A percentile compares a stretch with the other conserved stretches of the same genome.
phyloP scores from a whole-genome alignment of 2,329 filamentous ascomycete species.

The Colletotrichum caudatum region DNA sequence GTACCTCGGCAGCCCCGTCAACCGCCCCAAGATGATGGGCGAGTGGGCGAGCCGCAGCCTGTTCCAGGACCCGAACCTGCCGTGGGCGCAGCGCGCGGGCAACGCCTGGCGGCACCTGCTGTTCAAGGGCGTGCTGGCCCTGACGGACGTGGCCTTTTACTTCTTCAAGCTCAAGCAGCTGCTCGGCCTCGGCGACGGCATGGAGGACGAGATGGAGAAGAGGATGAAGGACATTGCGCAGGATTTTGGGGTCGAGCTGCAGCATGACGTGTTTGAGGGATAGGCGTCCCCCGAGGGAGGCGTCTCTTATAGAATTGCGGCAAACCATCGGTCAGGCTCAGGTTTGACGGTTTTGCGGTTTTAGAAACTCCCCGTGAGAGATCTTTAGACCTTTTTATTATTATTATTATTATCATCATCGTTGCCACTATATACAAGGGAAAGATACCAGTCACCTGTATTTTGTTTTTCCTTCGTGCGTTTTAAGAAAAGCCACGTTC shows the following conservation, averaged over 20 bases:
- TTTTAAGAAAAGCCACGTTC: not conserved
- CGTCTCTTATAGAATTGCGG: not conserved
- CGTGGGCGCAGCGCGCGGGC: conserved; percentile 69
- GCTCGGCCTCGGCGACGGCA: conserved; percentile 81
- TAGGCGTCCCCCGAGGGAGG: conserved; percentile 51
- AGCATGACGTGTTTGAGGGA: conserved; percentile 90
- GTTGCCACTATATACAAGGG: not conserved
- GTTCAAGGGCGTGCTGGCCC: conserved; percentile 82
- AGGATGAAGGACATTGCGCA: conserved; percentile 89
- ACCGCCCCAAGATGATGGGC: conserved; percentile 93
- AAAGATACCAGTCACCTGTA: conserved; percentile 20
- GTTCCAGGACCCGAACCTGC: conserved; percentile 78
- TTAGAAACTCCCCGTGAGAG: not conserved
- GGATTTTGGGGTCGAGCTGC: conserved; percentile 91
- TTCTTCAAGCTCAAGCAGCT: conserved; percentile 82
- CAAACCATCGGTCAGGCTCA: not conserved
- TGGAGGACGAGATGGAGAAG: conserved; percentile 94
- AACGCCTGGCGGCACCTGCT: conserved; percentile 83
- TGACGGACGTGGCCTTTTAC: conserved; percentile 86
- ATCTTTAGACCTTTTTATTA: not conserved
- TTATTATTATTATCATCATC: too few species aligned
- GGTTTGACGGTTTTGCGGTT: not conserved
- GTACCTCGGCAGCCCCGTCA: conserved; percentile 88
- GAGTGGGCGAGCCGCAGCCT: conserved; percentile 88
- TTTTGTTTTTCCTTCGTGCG: too few species aligned